Evolutionary conservation across 2,329 filamentous ascomycete genomes (phyloP), one percentile per base, ranked within the genome.

Genomic region (Aspergillus phoenicis): DNA sequence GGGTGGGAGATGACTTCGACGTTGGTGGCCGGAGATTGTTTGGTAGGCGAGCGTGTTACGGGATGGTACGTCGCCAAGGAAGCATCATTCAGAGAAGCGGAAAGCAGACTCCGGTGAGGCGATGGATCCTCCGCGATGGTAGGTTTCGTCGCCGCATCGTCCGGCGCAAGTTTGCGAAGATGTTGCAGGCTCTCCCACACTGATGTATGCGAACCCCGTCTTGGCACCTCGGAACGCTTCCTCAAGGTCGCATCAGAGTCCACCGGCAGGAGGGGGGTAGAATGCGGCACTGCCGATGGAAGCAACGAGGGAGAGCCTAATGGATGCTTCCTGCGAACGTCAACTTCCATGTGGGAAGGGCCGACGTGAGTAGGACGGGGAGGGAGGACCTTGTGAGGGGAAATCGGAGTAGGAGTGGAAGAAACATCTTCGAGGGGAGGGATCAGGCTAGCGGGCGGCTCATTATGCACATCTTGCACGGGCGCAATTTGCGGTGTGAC

Each of bases 301-400:
- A 71, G 70, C 47, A 70, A 60, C 45, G 72, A 65, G 22, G 73
- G 62, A 51, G 73, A 66, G 62, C 66, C 67, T 58, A 73, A 68
- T 53, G 70, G 70, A 62, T 68, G 61, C 59, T 69, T 65, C 69
- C 70, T 71, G 70, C 64, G 70, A 64, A 71, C 68, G 71, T 73
- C 73, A 68, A 75, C 71, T 72, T 77, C 74, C 73, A 75, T 75
- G 71, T 66, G 68, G 71, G 71, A 68, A 68, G 69, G 64, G 63
- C 66, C 66, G 68, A 65, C 69, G 67, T 60, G 65, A 63, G 66
- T 61, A 62, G 60, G 64, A 59, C 65, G 67, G 68, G 70, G 65
- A 62, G 68, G 70, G 62, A 68, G 70, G 66, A 72, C 68, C 66
- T 73, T 71, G 68, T 67, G 63, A 65, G 60, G 53, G 66, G 69